phyloP scores from a whole-genome alignment of 768 basidiomycete species.

The Phylloporus scabripes region DNA sequence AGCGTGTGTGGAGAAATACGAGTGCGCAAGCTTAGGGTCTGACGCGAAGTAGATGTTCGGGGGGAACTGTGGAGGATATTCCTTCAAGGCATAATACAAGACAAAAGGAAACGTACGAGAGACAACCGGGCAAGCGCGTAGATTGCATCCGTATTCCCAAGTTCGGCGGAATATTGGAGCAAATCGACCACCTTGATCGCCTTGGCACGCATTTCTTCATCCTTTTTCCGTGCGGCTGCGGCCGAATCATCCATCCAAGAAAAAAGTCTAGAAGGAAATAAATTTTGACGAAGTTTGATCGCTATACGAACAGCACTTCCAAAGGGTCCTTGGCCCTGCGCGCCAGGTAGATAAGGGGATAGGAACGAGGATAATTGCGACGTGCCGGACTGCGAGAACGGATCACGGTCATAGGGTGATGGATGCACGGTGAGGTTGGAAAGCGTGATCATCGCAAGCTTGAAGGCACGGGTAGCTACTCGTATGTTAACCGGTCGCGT shows the following conservation, averaged over 20 bases:
- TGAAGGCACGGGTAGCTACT: constrained; percentile 68
- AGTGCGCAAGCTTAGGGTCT: constrained; percentile 58
- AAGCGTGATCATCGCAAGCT: constrained; percentile 65
- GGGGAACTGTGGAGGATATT: constrained; percentile 48
- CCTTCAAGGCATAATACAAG: background rate
- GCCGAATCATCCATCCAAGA: constrained; percentile 38
- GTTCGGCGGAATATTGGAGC: constrained; percentile 72
- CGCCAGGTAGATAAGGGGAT: constrained; percentile 60
- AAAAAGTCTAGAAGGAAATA: constrained; percentile 44
- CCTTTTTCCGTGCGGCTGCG: constrained; percentile 45
- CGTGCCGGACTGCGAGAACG: constrained; percentile 32
- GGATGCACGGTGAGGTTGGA: constrained; percentile 58
- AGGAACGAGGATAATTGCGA: constrained; percentile 47
- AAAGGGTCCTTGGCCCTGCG: constrained; percentile 74
- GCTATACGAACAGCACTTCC: constrained; percentile 64
- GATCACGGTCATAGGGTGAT: constrained; percentile 51
- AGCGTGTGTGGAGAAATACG: constrained; percentile 61
- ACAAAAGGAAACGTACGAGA: constrained; percentile 42
- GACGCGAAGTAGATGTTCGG: constrained; percentile 60
- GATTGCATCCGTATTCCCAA: constrained; percentile 71
- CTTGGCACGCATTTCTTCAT: constrained; percentile 63
- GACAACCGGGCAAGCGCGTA: constrained; percentile 63
- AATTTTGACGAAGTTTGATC: constrained; percentile 58
- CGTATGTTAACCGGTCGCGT: constrained; percentile 1
- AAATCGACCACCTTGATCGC: constrained; percentile 80